Conservation (phyloP, 805 yeast genomes). For the Cyberlindnera veronae region DNA sequence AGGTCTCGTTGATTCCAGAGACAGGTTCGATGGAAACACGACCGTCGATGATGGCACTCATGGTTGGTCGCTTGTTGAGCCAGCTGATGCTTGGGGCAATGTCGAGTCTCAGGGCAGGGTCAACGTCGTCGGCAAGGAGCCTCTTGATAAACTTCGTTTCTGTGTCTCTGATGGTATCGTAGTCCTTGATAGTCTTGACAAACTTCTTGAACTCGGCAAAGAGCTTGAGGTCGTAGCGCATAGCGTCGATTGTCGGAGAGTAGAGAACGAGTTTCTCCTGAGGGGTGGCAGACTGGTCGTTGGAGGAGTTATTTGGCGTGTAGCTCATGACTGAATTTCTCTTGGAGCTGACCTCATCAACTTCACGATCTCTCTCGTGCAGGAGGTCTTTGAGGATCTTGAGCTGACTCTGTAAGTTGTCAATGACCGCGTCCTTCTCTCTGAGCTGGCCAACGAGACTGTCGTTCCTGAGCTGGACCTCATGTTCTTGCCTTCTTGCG, state of each 20-base stretch:
- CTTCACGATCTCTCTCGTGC: slow-evolving; percentile 41
- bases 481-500: slow-evolving; percentile 66
- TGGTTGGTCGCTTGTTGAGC: slow-evolving; percentile 57
- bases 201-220: slow-evolving; percentile 38
- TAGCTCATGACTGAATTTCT: slow-evolving; percentile 14
- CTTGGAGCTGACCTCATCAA: slow-evolving; percentile 15
- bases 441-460: slow-evolving; percentile 49
- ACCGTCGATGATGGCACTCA: slow-evolving; percentile 72
- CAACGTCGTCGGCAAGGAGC: slow-evolving; percentile 73
- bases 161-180: slow-evolving; percentile 37
- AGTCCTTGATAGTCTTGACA: slow-evolving; percentile 32
- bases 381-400: slow-evolving; percentile 59
- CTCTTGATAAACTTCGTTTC: slow-evolving; percentile 54
- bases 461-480: slow-evolving; percentile 54
- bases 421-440: slow-evolving; percentile 69
- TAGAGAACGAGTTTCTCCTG: slow-evolving; percentile 32
- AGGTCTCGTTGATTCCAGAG: slow-evolving; percentile 74
- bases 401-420: slow-evolving; percentile 62
- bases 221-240: slow-evolving; percentile 40
- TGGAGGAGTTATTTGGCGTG: too few species aligned
- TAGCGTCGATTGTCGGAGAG: slow-evolving; percentile 38
- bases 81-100: slow-evolving; percentile 60
- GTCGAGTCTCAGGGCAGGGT: slow-evolving; percentile 64
- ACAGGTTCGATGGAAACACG: slow-evolving; percentile 83
- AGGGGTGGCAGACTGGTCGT: too few species aligned